A percentile compares a stretch with the other conserved stretches of the same genome.
phyloP scores from a whole-genome alignment of 1,139 yeast species.

The Kluyveromyces sp. region DNA sequence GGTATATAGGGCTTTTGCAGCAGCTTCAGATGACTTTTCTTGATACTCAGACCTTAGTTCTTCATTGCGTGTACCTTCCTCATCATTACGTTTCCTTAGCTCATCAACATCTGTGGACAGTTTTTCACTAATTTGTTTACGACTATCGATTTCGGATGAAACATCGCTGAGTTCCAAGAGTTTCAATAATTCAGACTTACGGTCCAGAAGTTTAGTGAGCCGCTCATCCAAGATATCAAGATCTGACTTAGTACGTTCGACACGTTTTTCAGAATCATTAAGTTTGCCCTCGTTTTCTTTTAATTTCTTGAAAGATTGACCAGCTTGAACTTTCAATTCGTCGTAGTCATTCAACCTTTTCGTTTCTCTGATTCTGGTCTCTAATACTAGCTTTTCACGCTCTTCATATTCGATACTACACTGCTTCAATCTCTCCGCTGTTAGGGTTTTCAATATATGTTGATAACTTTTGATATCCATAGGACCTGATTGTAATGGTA shows the following conservation, averaged over 20 bases:
- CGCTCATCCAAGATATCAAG: conserved; percentile 22
- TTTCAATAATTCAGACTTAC: conserved; percentile 9
- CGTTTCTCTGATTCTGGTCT: conserved; percentile 39
- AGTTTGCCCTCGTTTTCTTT: conserved; percentile 45
- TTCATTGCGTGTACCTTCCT: conserved; percentile 35
- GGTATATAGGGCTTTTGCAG: conserved; percentile 37
- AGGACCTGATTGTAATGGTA: conserved; percentile 16
- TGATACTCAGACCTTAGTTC: conserved; percentile 44
- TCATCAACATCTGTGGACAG: conserved; percentile 14
- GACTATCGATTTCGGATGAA: conserved; percentile 13
- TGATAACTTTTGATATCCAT: conserved; percentile 33
- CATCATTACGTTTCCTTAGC: conserved; percentile 28
- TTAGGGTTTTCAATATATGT: conserved; percentile 35
- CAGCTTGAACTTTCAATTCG: conserved; percentile 39
- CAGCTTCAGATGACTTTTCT: conserved; percentile 46
- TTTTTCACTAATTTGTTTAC: conserved; percentile 12
- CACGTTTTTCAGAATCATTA: conserved; percentile 39
- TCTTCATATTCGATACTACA: conserved; percentile 30
- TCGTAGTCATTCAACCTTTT: conserved; percentile 45
- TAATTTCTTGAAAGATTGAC: conserved; percentile 39
- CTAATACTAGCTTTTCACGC: conserved; percentile 28
- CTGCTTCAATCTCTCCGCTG: conserved; percentile 34
- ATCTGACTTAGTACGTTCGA: conserved; percentile 38
- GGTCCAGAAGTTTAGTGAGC: conserved; percentile 6
- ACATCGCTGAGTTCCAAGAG: conserved; percentile 6